Percentiles rank a stretch among this genome's conserved stretches.
These are phyloP conservation scores for Botrytis deweyae DNA, from an alignment of 2,329 filamentous ascomycete genomes.

Conservation along the genomic window DNA sequence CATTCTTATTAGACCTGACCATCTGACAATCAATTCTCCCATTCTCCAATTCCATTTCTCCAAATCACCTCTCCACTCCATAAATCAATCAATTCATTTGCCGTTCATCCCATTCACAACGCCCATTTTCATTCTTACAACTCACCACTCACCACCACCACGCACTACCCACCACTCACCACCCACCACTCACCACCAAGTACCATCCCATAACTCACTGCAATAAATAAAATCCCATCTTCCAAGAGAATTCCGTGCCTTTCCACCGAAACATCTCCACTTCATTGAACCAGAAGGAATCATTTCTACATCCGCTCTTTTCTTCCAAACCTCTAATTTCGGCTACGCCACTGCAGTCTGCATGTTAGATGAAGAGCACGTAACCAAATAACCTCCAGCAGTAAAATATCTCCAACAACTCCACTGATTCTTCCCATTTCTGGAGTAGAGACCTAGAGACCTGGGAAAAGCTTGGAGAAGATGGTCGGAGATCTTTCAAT, in stretches of 20 bases:
- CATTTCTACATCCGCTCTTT: background rate
- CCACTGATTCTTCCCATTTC: background rate
- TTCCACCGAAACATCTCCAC: background rate
- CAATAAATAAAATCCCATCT: background rate
- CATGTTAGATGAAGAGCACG: constrained; percentile 1
- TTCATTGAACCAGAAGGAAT: background rate
- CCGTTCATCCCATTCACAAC: background rate
- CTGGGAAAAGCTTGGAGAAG: constrained; percentile 15
- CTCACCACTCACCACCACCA: too few relatives aligned
- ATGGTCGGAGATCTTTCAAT: constrained; percentile 19
- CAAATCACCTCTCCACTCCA: background rate
- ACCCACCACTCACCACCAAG: background rate
- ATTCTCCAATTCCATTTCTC: background rate
- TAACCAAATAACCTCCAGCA: background rate
- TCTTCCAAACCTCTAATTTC: constrained; percentile 13
- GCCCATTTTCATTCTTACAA: background rate
- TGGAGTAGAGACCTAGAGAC: background rate
- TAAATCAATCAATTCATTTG: background rate
- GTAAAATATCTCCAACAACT: background rate
- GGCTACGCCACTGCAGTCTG: constrained; percentile 2
- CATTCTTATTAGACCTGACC: background rate
- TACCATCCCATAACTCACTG: background rate
- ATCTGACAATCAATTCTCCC: background rate
- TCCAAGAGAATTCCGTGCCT: background rate
- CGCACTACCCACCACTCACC: too few relatives aligned